Evolutionary conservation across 495 filamentous ascomycete genomes (phyloP).

Genomic region (Margaritispora aquatica): DNA sequence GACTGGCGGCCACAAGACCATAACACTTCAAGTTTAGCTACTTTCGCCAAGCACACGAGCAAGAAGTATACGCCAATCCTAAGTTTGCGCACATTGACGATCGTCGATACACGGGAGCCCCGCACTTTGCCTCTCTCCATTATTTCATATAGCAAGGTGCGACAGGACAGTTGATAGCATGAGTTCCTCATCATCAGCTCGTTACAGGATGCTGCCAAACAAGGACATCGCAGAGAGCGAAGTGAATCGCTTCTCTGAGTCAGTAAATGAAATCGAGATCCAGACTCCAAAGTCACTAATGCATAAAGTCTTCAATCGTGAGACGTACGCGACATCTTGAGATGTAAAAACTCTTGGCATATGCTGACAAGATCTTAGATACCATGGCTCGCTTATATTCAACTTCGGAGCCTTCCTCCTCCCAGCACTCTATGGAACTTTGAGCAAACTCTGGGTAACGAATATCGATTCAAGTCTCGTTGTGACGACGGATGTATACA

Average conservation of each 20-base stretch:
- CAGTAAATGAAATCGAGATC: background rate
- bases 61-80: too few relatives aligned
- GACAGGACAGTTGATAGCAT: background rate
- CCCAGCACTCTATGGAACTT: slow-evolving; percentile 62
- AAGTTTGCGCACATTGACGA: too few relatives aligned
- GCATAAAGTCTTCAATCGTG: background rate
- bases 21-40: too few relatives aligned
- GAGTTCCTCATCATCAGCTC: background rate
- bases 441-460: slow-evolving; percentile 70
- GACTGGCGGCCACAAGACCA: too few relatives aligned
- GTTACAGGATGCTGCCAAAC: background rate
- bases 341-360: background rate
- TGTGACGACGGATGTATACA: slow-evolving; percentile 52
- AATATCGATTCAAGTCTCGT: slow-evolving; percentile 59
- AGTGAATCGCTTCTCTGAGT: background rate
- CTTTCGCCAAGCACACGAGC: too few relatives aligned
- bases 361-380: slow-evolving; percentile 25
- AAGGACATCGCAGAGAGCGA: background rate
- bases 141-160: background rate
- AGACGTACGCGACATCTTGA: background rate
- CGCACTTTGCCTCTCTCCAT: background rate
- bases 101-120: too few relatives aligned
- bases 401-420: slow-evolving; percentile 60
- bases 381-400: slow-evolving; percentile 52
- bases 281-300: background rate